Conservation (phyloP, 2,329 filamentous ascomycete genomes). For the Aspergillus sp. region DNA sequence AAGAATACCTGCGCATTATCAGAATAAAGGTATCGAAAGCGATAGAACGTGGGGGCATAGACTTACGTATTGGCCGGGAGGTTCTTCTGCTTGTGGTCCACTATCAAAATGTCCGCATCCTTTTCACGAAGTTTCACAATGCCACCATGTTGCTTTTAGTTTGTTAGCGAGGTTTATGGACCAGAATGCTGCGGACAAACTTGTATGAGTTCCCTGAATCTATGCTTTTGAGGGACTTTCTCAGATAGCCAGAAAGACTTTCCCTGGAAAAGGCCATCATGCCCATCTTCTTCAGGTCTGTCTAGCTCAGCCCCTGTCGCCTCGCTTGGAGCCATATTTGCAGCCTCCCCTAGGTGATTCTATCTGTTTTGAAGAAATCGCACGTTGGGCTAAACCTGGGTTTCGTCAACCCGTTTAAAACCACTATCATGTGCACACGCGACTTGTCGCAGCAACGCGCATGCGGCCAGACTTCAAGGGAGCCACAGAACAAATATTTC, state of each 20-base stretch:
- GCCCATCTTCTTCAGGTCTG: background rate
- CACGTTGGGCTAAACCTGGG: background rate
- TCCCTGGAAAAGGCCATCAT: conserved; percentile 51
- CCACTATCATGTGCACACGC: conserved; percentile 1
- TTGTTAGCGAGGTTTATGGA: background rate
- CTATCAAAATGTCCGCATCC: conserved; percentile 58
- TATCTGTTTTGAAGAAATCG: background rate
- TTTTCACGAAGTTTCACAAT: conserved; percentile 53
- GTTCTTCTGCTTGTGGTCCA: conserved; percentile 56
- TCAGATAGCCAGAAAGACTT: conserved; percentile 60
- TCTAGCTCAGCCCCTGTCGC: background rate
- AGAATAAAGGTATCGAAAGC: background rate
- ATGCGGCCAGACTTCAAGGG: background rate
- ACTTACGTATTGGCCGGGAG: conserved; percentile 50
- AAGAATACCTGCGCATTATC: conserved; percentile 47
- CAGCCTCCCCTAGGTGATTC: background rate
- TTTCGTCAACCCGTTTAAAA: background rate
- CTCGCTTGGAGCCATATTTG: background rate
- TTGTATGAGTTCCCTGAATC: conserved; percentile 51
- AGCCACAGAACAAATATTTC: background rate
- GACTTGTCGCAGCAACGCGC: background rate
- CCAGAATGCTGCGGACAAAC: conserved; percentile 21
- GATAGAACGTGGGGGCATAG: background rate
- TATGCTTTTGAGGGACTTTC: conserved; percentile 51
- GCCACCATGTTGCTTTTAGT: conserved; percentile 54